These are phyloP conservation scores for Haematococcus lacustris DNA, from an alignment of 139 green algal genomes.

Conservation along the genomic window DNA sequence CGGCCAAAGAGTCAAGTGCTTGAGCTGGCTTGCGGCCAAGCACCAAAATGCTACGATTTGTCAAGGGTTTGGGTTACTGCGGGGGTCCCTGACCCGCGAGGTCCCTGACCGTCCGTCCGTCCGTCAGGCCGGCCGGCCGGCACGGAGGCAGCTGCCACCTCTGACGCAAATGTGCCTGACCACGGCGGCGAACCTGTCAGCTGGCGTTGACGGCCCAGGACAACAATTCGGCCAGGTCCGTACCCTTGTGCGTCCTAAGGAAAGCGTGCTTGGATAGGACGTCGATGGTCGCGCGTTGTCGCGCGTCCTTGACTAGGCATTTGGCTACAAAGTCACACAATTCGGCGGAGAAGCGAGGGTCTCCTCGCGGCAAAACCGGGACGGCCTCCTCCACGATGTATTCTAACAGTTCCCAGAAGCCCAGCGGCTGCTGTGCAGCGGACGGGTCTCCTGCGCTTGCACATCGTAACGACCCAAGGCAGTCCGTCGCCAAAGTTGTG, in stretches of 20 bases:
- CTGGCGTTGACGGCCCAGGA: too few relatives aligned
- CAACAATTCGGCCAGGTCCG: constrained; percentile 13
- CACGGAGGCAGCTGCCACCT: too few relatives aligned
- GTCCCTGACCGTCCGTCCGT: too few relatives aligned
- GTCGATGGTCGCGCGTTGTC: constrained; percentile 19
- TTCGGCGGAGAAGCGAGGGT: constrained; percentile 53
- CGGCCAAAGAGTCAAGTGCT: too few relatives aligned
- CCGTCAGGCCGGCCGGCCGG: too few relatives aligned
- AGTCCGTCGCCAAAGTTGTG: background rate
- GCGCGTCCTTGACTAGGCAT: constrained; percentile 23
- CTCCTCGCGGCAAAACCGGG: background rate
- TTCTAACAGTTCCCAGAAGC: constrained; percentile 54
- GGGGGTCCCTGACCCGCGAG: too few relatives aligned
- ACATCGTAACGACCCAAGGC: too few relatives aligned
- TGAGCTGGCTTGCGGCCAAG: too few relatives aligned
- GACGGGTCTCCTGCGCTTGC: background rate
- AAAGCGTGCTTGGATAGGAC: constrained; percentile 32
- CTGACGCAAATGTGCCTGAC: too few relatives aligned
- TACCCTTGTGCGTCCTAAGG: constrained; percentile 23
- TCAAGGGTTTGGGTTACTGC: too few relatives aligned
- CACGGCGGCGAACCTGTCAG: too few relatives aligned
- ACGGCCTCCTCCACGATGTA: constrained; percentile 38
- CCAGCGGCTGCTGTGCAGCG: constrained; percentile 9
- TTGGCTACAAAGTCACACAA: constrained; percentile 76
- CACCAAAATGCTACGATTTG: too few relatives aligned